phyloP scores from a whole-genome alignment of 1,139 yeast genomes.

The Eremothecium gossypii region DNA sequence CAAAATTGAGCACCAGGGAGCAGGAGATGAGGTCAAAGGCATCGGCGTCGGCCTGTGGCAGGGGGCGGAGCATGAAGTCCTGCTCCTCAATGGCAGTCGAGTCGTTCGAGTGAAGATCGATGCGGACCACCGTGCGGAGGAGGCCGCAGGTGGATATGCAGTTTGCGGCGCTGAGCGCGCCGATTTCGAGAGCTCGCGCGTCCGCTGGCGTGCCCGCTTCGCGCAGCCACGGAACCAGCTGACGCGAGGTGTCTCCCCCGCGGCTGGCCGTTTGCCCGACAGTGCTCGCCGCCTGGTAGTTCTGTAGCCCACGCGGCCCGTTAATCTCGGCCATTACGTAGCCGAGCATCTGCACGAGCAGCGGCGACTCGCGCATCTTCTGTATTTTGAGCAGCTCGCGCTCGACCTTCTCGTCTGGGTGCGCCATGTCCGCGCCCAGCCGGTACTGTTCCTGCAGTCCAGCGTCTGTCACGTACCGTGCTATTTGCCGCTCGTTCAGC shows the following conservation, averaged over 20 bases:
- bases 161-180: slow-evolving; percentile 64
- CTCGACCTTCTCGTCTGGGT: slow-evolving; percentile 11
- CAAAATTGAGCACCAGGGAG: slow-evolving; percentile 81
- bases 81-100: slow-evolving; percentile 56
- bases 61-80: slow-evolving; percentile 73
- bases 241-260: slow-evolving; percentile 87
- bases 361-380: slow-evolving; percentile 7
- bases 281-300: slow-evolving; percentile 80
- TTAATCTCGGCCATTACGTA: slow-evolving; percentile 51
- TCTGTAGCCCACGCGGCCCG: slow-evolving; percentile 57
- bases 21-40: slow-evolving; percentile 65
- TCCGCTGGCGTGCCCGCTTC: slow-evolving; percentile 28
- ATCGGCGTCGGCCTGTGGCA: slow-evolving; percentile 40
- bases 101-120: slow-evolving; percentile 78
- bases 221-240: slow-evolving; percentile 59
- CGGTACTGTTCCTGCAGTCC: slow-evolving; percentile 3
- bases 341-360: slow-evolving; percentile 33
- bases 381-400: slow-evolving; percentile 11
- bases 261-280: slow-evolving; percentile 68
- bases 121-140: slow-evolving; percentile 44
- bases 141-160: slow-evolving; percentile 50
- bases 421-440: slow-evolving; percentile 3
- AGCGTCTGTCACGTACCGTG: background rate
- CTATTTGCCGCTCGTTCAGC: background rate
- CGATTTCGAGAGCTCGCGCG: slow-evolving; percentile 61